A percentile compares a stretch with the other conserved stretches of the same genome.
Conservation (phyloP, 352 stramenopile genomes). For the Pythium coloratum region DNA sequence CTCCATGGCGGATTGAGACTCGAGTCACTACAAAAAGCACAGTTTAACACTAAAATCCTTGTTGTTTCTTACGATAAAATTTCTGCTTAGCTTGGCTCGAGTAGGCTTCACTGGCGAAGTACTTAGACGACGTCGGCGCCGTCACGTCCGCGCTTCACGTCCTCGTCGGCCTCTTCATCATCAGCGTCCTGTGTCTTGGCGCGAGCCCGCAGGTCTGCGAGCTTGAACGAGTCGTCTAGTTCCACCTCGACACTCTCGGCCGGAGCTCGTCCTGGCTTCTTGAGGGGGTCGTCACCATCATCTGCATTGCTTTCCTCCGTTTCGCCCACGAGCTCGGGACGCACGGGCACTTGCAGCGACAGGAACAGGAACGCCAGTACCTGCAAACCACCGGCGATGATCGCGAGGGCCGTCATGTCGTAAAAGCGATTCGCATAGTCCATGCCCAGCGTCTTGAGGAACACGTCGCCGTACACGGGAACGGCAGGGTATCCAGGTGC, state of each 20-base stretch:
- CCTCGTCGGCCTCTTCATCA: background rate
- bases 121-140: conserved; percentile 19
- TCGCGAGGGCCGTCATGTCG: conserved; percentile 51
- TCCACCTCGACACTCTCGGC: conserved; percentile 20
- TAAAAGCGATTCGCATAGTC: conserved; percentile 79
- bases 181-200: background rate
- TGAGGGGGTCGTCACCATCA: too few relatives aligned
- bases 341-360: conserved; percentile 60
- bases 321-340: conserved; percentile 35
- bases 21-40: background rate
- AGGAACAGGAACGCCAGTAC: conserved; percentile 67
- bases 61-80: background rate
- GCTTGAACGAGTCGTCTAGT: conserved; percentile 24
- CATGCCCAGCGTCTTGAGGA: conserved; percentile 82
- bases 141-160: background rate
- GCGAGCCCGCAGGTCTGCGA: conserved; percentile 17
- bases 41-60: background rate
- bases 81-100: background rate
- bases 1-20: conserved; percentile 9
- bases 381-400: conserved; percentile 54
- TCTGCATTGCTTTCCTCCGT: background rate
- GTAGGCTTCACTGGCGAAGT: background rate
- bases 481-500: conserved; percentile 72
- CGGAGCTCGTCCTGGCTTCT: conserved; percentile 9
- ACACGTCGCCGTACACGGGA: conserved; percentile 81